Base-by-base conservation (phyloP, 2,329 filamentous ascomycete species). In the Colletotrichum somersetense region DNA sequence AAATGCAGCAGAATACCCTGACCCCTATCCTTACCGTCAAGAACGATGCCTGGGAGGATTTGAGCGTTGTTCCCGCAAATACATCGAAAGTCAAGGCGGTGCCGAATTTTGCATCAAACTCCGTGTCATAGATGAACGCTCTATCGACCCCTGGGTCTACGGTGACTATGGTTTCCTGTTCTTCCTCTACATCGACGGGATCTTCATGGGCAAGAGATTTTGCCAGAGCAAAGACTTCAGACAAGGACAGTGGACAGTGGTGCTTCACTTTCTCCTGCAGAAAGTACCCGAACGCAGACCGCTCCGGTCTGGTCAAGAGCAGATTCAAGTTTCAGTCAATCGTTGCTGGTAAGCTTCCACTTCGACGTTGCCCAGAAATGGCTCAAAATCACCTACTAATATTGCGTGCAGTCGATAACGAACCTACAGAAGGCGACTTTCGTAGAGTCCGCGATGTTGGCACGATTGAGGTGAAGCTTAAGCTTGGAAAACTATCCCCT, bases 41-140 rank as follows among this genome's bases (percentile, higher is more conserved):
- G 66, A 64, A 16, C 30, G 56, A 16, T 73, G 71, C 38, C 52
- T 73, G 5, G 63, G 71, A 16, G 35, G 56, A 7, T 52, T 26
- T 42, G 71, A 73, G 23, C 53, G 48, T n/a, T 53, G 42, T 23
- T 33, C 71, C 38, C 46, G 62, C 48, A 57, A 79, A 58, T 82
- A 80, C 63, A 77, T 81, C 42, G 77, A 82, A 73, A 78, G 77
- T 8, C 48, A 74, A 16, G 75, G 80, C 38, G 62, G 79, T 20
- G 55, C 75, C 20, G 63, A 76, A 16, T 81, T 81, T 64, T 38
- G 73, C 4, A 50, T 81, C 38, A 26, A 42, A 5, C 16, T 77
- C 18, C 42, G 65, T 1, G 59, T 80, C 1, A 8, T 65, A 30
- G 23, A 73, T 1, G 64, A 69, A 7, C 10, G 11, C 8, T 65